Conservation (phyloP, 2,329 filamentous ascomycete genomes). For the Annulohypoxylon truncatum region DNA sequence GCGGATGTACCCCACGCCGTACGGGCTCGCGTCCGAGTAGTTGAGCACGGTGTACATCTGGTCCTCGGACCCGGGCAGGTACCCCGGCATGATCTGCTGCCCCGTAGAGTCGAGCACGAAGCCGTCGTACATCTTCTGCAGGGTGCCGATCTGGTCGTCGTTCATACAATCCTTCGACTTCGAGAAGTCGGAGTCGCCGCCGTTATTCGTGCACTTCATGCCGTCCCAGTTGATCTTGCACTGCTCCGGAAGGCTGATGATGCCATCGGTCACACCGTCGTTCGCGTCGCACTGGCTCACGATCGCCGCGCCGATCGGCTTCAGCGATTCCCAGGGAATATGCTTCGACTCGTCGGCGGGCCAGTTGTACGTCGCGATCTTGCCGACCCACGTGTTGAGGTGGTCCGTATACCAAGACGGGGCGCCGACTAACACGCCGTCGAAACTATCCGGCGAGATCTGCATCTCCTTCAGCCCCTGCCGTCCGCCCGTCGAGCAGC, state of each 20-base stretch:
- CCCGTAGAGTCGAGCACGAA: conserved; percentile 47
- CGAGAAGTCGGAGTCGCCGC: conserved; percentile 39
- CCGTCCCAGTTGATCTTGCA: conserved; percentile 59
- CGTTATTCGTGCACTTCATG: conserved; percentile 53
- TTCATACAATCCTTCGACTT: conserved; percentile 54
- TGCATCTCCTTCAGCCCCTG: conserved; percentile 67
- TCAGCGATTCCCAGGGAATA: conserved; percentile 61
- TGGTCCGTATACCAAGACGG: conserved; percentile 64
- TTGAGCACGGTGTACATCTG: conserved; percentile 51
- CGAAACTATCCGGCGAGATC: conserved; percentile 65
- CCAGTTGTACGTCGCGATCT: conserved; percentile 60
- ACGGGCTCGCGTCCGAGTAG: conserved; percentile 49
- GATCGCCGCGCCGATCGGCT: conserved; percentile 53
- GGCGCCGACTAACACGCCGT: conserved; percentile 64
- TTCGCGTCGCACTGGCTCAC: conserved; percentile 62
- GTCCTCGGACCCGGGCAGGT: conserved; percentile 60
- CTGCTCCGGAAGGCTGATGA: conserved; percentile 59
- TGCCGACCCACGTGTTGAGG: conserved; percentile 57
- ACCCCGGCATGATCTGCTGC: conserved; percentile 55
- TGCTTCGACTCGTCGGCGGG: conserved; percentile 58
- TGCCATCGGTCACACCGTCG: conserved; percentile 62
- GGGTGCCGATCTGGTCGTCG: conserved; percentile 54
- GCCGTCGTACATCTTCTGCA: conserved; percentile 50
- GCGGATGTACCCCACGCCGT: conserved; percentile 52
- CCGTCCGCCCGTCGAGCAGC: conserved; percentile 68